A percentile compares a stretch with the other conserved stretches of the same genome.
phyloP scores from a whole-genome alignment of 2,329 filamentous ascomycete species.

The Aspergillus sergii region DNA sequence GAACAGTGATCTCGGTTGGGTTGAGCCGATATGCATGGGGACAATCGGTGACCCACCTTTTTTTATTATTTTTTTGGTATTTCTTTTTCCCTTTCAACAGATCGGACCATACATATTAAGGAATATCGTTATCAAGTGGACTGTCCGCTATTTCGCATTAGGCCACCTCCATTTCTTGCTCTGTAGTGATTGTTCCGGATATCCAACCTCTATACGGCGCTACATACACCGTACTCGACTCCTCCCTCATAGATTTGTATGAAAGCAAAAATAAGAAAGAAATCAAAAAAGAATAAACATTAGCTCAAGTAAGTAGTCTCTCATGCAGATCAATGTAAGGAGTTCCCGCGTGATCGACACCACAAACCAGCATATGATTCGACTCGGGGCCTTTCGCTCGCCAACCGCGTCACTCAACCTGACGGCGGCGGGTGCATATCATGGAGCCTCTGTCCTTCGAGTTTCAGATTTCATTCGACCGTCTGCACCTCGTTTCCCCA shows the following conservation, averaged over 20 bases:
- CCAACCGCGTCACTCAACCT: constrained; percentile 16
- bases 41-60: constrained; percentile 4
- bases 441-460: constrained; percentile 4
- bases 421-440: constrained; percentile 16
- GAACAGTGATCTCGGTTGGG: background rate
- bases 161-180: background rate
- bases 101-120: background rate
- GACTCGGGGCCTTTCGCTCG: constrained; percentile 10
- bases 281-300: background rate
- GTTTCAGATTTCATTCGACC: constrained; percentile 9
- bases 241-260: background rate
- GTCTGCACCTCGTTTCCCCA: constrained; percentile 5
- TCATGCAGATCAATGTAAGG: constrained; percentile 27
- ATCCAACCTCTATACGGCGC: background rate
- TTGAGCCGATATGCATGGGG: constrained; percentile 1
- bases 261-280: background rate
- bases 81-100: constrained; percentile 1
- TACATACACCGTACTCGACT: background rate
- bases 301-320: constrained; percentile 6
- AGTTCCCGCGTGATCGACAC: constrained; percentile 30
- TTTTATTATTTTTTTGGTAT: background rate
- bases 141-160: background rate
- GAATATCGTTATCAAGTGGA: background rate
- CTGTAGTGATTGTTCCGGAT: background rate
- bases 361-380: constrained; percentile 17